Conservation (phyloP, 108 stramenopile species). For the Craspedostauros australis region DNA sequence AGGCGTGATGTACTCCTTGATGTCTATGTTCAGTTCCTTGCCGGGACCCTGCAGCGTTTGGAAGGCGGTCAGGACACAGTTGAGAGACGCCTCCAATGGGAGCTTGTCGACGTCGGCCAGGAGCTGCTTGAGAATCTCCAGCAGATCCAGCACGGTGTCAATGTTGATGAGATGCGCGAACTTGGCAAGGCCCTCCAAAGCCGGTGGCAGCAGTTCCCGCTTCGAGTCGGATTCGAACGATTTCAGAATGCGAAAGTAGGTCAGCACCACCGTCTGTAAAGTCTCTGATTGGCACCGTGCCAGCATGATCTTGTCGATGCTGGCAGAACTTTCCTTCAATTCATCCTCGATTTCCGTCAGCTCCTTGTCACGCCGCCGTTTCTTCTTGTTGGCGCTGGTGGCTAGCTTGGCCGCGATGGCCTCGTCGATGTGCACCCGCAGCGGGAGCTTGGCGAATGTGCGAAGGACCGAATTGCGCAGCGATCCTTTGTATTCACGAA, state of each 20-base stretch:
- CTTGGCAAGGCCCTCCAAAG: slow-evolving; percentile 78
- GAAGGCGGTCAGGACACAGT: slow-evolving; percentile 76
- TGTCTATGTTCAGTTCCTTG: slow-evolving; percentile 72
- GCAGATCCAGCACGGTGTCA: slow-evolving; percentile 71
- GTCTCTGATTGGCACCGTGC: slow-evolving; percentile 73
- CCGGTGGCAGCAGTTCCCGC: slow-evolving; percentile 53
- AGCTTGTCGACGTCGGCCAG: slow-evolving; percentile 54
- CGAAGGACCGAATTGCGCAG: slow-evolving; percentile 63
- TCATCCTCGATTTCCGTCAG: slow-evolving; percentile 67
- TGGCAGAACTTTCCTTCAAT: slow-evolving; percentile 73
- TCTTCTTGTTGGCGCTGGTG: slow-evolving; percentile 55
- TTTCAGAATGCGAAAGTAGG: slow-evolving; percentile 85
- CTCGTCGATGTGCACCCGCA: slow-evolving; percentile 80
- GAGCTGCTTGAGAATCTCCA: slow-evolving; percentile 67
- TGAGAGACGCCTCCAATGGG: slow-evolving; percentile 65
- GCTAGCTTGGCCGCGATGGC: slow-evolving; percentile 75
- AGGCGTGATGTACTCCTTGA: slow-evolving; percentile 75
- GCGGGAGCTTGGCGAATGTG: slow-evolving; percentile 60
- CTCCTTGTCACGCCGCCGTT: slow-evolving; percentile 57
- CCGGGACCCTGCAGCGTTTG: slow-evolving; percentile 84
- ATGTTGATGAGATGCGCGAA: slow-evolving; percentile 85
- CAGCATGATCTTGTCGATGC: slow-evolving; percentile 66
- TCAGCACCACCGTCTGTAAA: slow-evolving; percentile 63
- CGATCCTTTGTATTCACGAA: slow-evolving; percentile 47
- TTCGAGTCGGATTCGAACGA: slow-evolving; percentile 18